Evolutionary conservation across 768 basidiomycete species (phyloP).

Genomic region (Vararia minispora): DNA sequence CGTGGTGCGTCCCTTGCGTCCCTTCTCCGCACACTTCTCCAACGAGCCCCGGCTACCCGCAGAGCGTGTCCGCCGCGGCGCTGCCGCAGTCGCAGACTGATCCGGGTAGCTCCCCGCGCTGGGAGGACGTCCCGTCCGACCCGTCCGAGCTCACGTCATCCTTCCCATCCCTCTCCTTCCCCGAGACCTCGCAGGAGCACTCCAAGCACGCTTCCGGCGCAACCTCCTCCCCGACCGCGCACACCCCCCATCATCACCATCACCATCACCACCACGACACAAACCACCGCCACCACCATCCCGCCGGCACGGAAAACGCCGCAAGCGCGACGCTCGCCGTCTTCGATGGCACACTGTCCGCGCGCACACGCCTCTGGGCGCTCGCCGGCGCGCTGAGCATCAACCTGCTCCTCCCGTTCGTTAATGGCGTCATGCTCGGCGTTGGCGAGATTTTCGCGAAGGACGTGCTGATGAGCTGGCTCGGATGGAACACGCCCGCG

Average conservation of each 20-base stretch:
- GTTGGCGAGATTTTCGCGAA: conserved; percentile 91
- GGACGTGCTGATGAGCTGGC: conserved; percentile 49
- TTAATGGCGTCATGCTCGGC: conserved; percentile 95
- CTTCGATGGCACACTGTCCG: conserved; percentile 57
- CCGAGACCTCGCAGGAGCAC: conserved; percentile 46
- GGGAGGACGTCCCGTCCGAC: conserved; percentile 60
- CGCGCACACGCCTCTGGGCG: conserved; percentile 56
- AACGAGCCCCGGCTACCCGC: conserved; percentile 7
- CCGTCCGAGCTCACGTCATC: conserved; percentile 35
- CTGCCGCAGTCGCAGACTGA: conserved; percentile 11
- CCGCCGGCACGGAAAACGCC: conserved; percentile 7
- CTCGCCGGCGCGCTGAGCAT: conserved; percentile 68
- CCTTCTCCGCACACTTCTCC: conserved; percentile 11
- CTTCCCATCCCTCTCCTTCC: conserved; percentile 73
- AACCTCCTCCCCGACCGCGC: conserved; percentile 6
- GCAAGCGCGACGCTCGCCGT: conserved; percentile 49
- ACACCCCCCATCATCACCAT: conserved; percentile 14
- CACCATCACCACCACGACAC: conserved; percentile 14
- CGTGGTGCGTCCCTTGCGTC: conserved; percentile 20
- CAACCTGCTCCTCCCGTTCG: conserved; percentile 77
- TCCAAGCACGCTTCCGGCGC: conserved; percentile 24
- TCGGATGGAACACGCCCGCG: conserved; percentile 29
- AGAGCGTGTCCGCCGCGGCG: neutral
- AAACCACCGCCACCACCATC: conserved; percentile 6
- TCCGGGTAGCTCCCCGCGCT: conserved; percentile 26